Evolutionary conservation across 1,284 basidiomycete species (phyloP), one percentile per base, ranked within the genome.

Genomic region (Boletus semigastroideus): DNA sequence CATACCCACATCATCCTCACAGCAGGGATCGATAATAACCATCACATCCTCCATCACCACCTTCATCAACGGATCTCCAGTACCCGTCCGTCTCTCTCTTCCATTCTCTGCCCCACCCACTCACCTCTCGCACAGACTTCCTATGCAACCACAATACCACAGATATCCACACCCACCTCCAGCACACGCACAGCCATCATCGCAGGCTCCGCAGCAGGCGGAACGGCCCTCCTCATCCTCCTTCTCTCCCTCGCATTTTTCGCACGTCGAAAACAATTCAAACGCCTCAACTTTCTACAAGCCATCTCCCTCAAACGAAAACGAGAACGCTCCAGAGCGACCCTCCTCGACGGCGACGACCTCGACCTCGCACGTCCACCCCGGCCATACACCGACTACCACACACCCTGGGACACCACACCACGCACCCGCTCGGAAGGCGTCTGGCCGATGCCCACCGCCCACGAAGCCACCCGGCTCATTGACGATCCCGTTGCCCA

Each of bases 291-390:
- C 19, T 77, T 80, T 57, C 59, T 75, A 30, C 45, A 62, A 6
- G 44, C 62, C 2, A 61, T 66, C 42, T 65, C 59, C 11, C 62
- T 59, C 31, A 64, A 70, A 31, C 61, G 70, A 14, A 67, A 65
- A 25, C 69, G 69, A 12, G 65, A 70, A 14, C 71, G 53, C n/a
- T 59, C 74, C 13, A 68, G 78, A 14, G 66, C 69, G 0, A 68
- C 66, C 20, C 57, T 79, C 3, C 71, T 79, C 40, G 72, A 72
- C 3, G 77, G 73, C 39, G 80, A 81, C 34, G 77, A 76, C 53
- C 66, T 70, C 51, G 62, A 70, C 33, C 49, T 53, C 25, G 36
- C 27, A 16, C 40, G 13, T 2, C 59, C 72, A 5, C 67, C 72
- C 33, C 66, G 54, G 27, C 49, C 56, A 16, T 72, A 71, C 55